Evolutionary conservation across 176 grass and related monocot genomes (phyloP), one percentile per base, ranked within the genome.

Genomic region (Otatea glauca): DNA sequence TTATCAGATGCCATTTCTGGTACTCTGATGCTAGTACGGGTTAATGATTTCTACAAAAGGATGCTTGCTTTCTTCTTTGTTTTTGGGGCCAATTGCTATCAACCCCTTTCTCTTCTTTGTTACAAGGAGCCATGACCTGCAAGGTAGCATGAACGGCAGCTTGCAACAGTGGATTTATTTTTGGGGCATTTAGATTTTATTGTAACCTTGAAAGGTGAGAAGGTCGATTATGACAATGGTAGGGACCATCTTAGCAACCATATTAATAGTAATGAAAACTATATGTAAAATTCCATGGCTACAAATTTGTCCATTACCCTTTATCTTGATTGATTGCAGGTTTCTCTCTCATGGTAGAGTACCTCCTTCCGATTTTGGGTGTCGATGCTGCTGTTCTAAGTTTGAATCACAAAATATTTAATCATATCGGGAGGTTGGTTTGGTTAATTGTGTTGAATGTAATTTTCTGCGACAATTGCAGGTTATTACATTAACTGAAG

Each of bases 241-340:
- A 88, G 90, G 93, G 44, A 61, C 21, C 63, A 24, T 82, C 81
- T 92, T 77, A 80, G 63, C 71, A 90, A 72, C 84, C 85, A 79
- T 88, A 70, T 74, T 69, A 63, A 78, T 70, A 82, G 42, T 83
- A 74, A 65, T 85, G 81, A 91, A 67, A 51, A 84, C 51, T 79
- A 65, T 56, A 67, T 75, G 75, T 66, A 58, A 86, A 84, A 76
- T 80, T 88, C 58, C 79, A 47, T 90, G 80, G 61, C 70, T 92
- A 68, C 68, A 76, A 95, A 86, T 80, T 80, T 91, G 88, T 79
- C 90, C 86, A 90, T 95, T 88, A 95, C 90, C 83, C 87, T 89
- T 90, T 92, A 90, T 88, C 93, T 92, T 95, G 83, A 88, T 95
- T 95, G 51, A 88, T 92, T 95, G 93, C 93, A 95, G 93, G 90